Base-by-base conservation (phyloP, 2,329 filamentous ascomycete species). In the Stachybotrys echinatus region DNA sequence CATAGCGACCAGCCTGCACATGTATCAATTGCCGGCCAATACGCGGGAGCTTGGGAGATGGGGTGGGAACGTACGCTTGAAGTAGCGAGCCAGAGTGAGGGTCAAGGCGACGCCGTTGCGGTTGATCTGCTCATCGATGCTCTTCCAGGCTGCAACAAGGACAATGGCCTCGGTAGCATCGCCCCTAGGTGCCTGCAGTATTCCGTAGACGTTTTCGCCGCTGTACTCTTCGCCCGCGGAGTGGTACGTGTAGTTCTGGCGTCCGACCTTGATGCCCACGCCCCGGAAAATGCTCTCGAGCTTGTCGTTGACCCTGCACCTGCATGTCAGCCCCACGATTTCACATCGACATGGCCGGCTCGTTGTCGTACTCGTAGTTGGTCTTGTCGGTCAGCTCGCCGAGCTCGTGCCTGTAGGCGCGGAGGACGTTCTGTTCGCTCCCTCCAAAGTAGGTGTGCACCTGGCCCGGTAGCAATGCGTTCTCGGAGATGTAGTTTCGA, bases 101-200 rank as follows among this genome's bases (percentile, higher is more conserved):
- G 91, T 85, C 27, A 99, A 78, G 7, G 91, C 86, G 6, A 99
- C 85, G 18, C 92, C 94, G 53, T 92, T 94, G 55, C 85, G 79
- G 70, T 99, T 99, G 58, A 92, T 71, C 58, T 87, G 79, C 22
- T 81, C 84, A 49, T 89, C 81, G 58, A 88, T 85, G 58, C 92
- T 96, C 64, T 78, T 84, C 90, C 92, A 96, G 2, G 92, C 86
- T 21, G 88, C 91, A 18, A 96, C 85, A 38, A 99, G 74, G 20
- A 99, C 94, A 63, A 99, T 91, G 12, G 94, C 94, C 70, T 99
- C 94, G 2, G 94, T 99, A 14, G 94, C 94, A 74, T 99, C 94
- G 44, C 94, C 92, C 39, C 94, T 83, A 0, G 94, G 94, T 2
- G 92, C 94, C 65, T 96, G 91, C 8, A 99, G 80, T 53, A 99